A percentile compares a stretch with the other conserved stretches of the same genome.
Conservation (phyloP, 768 basidiomycete species). For the Tylopilus cervinicoccineus region DNA sequence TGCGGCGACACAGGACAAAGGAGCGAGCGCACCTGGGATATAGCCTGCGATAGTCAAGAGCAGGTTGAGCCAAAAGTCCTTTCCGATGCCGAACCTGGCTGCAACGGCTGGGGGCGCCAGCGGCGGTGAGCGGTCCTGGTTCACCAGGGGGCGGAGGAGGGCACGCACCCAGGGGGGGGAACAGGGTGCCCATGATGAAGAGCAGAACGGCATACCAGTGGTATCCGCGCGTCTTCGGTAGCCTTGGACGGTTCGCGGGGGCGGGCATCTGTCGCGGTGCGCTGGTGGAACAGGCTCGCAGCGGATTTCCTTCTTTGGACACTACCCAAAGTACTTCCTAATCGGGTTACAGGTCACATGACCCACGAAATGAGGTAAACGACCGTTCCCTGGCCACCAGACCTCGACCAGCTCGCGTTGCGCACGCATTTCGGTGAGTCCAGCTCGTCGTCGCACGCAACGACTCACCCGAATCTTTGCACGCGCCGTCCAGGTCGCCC, state of each 20-base stretch:
- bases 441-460: neutral
- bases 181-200: slow-evolving; percentile 84
- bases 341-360: slow-evolving; percentile 18
- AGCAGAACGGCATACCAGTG: slow-evolving; percentile 81
- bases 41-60: slow-evolving; percentile 89
- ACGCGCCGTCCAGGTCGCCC: slow-evolving; percentile 8
- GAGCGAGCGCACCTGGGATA: slow-evolving; percentile 60
- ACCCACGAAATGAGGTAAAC: slow-evolving; percentile 27
- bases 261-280: slow-evolving; percentile 31
- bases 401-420: slow-evolving; percentile 18
- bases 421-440: slow-evolving; percentile 19
- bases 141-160: neutral
- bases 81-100: slow-evolving; percentile 86
- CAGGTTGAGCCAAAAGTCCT: slow-evolving; percentile 89
- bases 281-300: neutral
- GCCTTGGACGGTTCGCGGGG: slow-evolving; percentile 50
- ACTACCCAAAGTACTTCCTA: slow-evolving; percentile 5
- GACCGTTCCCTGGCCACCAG: slow-evolving; percentile 4
- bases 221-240: slow-evolving; percentile 54
- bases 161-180: slow-evolving; percentile 81
- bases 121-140: neutral
- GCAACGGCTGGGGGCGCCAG: slow-evolving; percentile 73
- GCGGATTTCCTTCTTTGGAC: slow-evolving; percentile 6
- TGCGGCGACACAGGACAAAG: neutral
- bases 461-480: neutral